Percentiles rank a stretch among this genome's conserved stretches.
phyloP scores from a whole-genome alignment of 371 early-diverging fungal genomes.

The Lichtheimia hyalospora region DNA sequence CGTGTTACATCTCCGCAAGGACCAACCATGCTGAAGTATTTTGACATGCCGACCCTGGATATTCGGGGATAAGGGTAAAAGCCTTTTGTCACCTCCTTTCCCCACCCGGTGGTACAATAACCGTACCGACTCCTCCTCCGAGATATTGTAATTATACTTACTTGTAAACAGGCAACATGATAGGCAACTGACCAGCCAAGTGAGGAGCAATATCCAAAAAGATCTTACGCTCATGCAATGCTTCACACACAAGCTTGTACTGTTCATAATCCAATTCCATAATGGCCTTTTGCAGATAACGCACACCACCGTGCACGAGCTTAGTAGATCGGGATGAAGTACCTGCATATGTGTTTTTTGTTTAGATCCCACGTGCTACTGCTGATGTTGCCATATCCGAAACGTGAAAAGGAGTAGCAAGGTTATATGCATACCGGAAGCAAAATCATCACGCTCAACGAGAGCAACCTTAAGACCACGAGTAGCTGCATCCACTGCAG shows the following conservation, averaged over 20 bases:
- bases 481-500: constrained; percentile 96
- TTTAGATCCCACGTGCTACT: too few species aligned
- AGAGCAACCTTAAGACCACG: constrained; percentile 96
- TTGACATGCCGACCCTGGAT: constrained; percentile 15
- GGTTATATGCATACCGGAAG: constrained; percentile 61
- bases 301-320: constrained; percentile 99
- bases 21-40: constrained; percentile 1
- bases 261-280: constrained; percentile 95
- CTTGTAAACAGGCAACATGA: constrained; percentile 27
- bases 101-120: constrained; percentile 1
- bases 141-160: constrained; percentile 10
- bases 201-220: constrained; percentile 97
- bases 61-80: constrained; percentile 5
- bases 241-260: constrained; percentile 96
- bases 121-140: too few species aligned
- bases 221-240: constrained; percentile 94
- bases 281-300: constrained; percentile 99
- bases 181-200: constrained; percentile 91
- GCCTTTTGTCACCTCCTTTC: constrained; percentile 16
- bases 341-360: constrained; percentile 39
- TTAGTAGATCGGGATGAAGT: constrained; percentile 98
- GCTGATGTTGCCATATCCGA: background rate
- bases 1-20: too few species aligned
- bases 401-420: background rate
- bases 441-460: constrained; percentile 98